Base-by-base conservation (phyloP, 495 filamentous ascomycete species). In the Xylaria acuta region DNA sequence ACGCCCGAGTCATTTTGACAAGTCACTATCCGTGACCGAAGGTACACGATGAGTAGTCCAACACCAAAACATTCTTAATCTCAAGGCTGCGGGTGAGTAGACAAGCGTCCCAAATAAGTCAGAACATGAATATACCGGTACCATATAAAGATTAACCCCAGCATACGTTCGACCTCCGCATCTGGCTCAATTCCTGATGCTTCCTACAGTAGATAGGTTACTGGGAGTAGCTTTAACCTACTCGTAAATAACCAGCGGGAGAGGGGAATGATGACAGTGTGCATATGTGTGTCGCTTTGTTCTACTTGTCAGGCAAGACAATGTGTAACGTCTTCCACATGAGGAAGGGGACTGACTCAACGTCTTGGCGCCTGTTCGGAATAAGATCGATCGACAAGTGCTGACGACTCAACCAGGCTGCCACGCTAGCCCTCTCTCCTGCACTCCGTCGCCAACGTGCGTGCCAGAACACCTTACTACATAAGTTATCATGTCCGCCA, bases 131-230 rank as follows among this genome's bases (percentile, higher is more conserved):
- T n/a, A n/a, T n/a, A n/a, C n/a, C n/a, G n/a, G n/a, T n/a, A n/a
- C n/a, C n/a, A n/a, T n/a, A n/a, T n/a, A n/a, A n/a, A n/a, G n/a
- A n/a, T n/a, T n/a, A n/a, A 51, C 18, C n/a, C 47, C 47, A 3
- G 25, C 25, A 32, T 27, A 70, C 76, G 78, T 79, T 81, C 80
- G 78, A 81, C 80, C 80, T 75, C 77, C 80, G 80, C 80, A 76
- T 80, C 72, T 76, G 78, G 40, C 36, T 7, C 36, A 38, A 38
- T 38, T 38, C 36, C 36, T 38, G 36, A n/a, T n/a, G n/a, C n/a
- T n/a, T n/a, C n/a, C n/a, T n/a, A n/a, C n/a, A n/a, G n/a, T n/a
- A n/a, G n/a, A n/a, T n/a, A n/a, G n/a, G n/a, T n/a, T n/a, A n/a
- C n/a, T n/a, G n/a, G n/a, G n/a, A n/a, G n/a, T n/a, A n/a, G n/a